Base-by-base conservation (phyloP, 2,329 filamentous ascomycete species). In the Coniochaeta sp. region DNA sequence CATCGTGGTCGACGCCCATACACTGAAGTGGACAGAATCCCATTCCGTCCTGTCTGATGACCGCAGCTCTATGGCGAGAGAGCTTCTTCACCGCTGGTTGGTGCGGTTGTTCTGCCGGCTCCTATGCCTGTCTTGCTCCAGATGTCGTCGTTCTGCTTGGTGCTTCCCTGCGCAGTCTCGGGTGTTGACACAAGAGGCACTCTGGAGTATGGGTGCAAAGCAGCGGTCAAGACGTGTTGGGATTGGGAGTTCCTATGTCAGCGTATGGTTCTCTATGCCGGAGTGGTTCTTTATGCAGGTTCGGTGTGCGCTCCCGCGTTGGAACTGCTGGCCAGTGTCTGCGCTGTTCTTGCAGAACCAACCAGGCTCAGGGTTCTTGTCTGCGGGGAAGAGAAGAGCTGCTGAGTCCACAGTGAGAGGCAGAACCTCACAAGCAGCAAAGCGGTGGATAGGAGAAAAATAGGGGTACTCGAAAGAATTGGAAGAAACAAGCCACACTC, bases 101-200 rank as follows among this genome's bases (percentile, higher is more conserved):
- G n/a, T n/a, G n/a, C n/a, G n/a, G n/a, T 33, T 49, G 22, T 49
- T 49, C 47, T 35, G 27, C 18, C 28, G 47, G 12, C 47, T 49
- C 35, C 47, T 49, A 35, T 35, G 47, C 47, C 16, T 49, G 47
- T 48, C 31, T 26, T 26, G 28, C 16, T 22, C 47, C 28, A 27
- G 47, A 49, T 33, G 47, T 24, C 47, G 47, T 24, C 30, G n/a
- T 49, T n/a, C 30, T 20, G 30, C 26, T 49, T 26, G 14, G n/a
- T 16, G 6, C 8, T n/a, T 2, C 47, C 46, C 47, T 18, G 47
- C 30, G 7, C 9, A 9, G 28, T 26, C 14, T 28, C 47, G 47
- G 47, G 13, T 26, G 30, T n/a, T 26, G 16, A 22, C 28, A 18
- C 47, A 22, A 14, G 18, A 13, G 14, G 2, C 16, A 12, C 16